Evolutionary conservation across 1,284 basidiomycete genomes (phyloP).

Genomic region (Leccinum pallidistipes): DNA sequence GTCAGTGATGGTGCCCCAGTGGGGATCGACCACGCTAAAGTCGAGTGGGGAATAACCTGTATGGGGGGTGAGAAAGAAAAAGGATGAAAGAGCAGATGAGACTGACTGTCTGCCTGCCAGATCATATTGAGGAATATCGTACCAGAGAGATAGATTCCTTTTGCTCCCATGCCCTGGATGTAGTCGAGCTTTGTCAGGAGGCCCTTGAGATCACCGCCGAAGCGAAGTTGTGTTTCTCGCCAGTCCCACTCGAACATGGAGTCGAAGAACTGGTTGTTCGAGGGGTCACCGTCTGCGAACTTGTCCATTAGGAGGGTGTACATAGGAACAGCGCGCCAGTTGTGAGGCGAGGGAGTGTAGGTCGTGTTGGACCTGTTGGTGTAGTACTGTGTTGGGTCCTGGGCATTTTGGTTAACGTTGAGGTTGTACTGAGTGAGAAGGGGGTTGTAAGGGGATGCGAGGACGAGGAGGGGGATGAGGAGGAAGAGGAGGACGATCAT

Average conservation of each 20-base stretch:
- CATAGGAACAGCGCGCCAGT: constrained; percentile 83
- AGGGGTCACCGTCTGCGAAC: constrained; percentile 88
- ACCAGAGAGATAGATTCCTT: constrained; percentile 84
- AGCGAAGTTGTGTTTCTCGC: constrained; percentile 84
- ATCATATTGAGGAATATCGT: constrained; percentile 93
- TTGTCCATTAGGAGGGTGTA: constrained; percentile 91
- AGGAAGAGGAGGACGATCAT: constrained; percentile 25
- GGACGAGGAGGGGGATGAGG: constrained; percentile 18
- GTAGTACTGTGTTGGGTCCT: constrained; percentile 68
- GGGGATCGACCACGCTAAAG: constrained; percentile 86
- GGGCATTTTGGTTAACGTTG: constrained; percentile 78
- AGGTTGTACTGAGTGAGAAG: constrained; percentile 81
- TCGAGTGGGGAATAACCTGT: constrained; percentile 90
- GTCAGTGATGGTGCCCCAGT: constrained; percentile 81
- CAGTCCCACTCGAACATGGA: constrained; percentile 82
- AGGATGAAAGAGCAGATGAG: background rate
- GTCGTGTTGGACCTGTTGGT: constrained; percentile 60
- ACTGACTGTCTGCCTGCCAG: constrained; percentile 91
- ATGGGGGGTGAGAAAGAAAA: constrained; percentile 9
- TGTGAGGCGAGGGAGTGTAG: constrained; percentile 78
- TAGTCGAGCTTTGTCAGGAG: constrained; percentile 79
- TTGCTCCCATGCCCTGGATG: constrained; percentile 83
- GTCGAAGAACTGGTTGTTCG: constrained; percentile 86
- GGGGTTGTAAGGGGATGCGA: constrained; percentile 71
- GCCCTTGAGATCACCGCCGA: constrained; percentile 84